Conservation (phyloP, 2,329 filamentous ascomycete genomes). For the Aspergillus sp. region DNA sequence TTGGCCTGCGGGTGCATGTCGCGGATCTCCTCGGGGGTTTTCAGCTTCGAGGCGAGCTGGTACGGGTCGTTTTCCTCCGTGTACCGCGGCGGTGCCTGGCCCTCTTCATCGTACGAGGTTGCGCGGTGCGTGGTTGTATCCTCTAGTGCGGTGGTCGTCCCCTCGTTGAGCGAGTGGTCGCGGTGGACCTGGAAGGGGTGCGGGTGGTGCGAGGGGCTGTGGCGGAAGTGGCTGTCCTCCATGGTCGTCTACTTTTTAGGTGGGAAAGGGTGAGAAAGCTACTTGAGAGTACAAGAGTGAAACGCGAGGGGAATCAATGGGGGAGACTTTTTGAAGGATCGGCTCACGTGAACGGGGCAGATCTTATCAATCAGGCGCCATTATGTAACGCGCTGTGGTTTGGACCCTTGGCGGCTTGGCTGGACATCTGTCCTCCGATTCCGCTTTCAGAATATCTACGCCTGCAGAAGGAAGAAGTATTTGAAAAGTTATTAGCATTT, state of each 20-base stretch:
- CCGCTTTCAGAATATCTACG: no score
- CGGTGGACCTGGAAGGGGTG: slow-evolving; percentile 5
- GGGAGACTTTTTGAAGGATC: no score
- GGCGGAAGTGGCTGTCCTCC: slow-evolving; percentile 20
- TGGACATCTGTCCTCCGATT: no score
- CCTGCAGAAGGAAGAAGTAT: neutral
- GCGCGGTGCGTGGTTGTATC: slow-evolving; percentile 26
- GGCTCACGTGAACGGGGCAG: no score
- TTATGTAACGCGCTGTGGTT: no score
- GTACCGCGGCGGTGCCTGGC: slow-evolving; percentile 58
- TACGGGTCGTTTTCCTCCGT: slow-evolving; percentile 77
- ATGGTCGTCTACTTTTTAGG: neutral
- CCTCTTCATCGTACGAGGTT: slow-evolving; percentile 49
- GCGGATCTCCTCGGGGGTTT: slow-evolving; percentile 75
- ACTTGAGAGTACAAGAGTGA: no score
- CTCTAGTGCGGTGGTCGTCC: slow-evolving; percentile 50
- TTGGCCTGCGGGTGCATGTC: slow-evolving; percentile 72
- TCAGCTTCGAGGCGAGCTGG: slow-evolving; percentile 75
- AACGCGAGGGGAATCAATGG: no score
- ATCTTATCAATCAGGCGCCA: no score
- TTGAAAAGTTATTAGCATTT: slow-evolving; percentile 3
- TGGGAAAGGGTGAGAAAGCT: no score
- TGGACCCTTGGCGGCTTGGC: no score
- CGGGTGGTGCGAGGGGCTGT: slow-evolving; percentile 18
- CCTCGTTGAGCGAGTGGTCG: slow-evolving; percentile 12